Evolutionary conservation across 371 early-diverging fungal genomes (phyloP), one percentile per base, ranked within the genome.

Genomic region (Apophysomyces ossiformis): DNA sequence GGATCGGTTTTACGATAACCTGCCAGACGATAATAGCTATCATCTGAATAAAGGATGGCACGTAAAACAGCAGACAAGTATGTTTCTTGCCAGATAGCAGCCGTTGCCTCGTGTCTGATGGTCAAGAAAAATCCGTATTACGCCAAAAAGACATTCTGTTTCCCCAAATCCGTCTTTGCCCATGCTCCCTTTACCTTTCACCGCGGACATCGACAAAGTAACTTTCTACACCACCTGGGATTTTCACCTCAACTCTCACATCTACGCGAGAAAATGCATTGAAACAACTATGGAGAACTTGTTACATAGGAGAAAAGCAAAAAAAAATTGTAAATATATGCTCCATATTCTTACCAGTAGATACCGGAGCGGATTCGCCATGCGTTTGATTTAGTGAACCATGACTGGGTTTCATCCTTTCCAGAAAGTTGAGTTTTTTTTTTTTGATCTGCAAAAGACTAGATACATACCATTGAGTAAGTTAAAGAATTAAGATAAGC

Each of bases 191-290:
- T 62, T 76, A 85, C 88, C 85, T 85, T 75, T 92, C 92, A 47
- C 92, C 92, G 16, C 87, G 81, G 38, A 89, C 78, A 68, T 95
- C 95, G 13, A 98, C 92, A 18, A 88, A 86, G 69, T 96, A 96
- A 63, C 92, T 89, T 64, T 95, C 96, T 2, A 98, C 99, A 57
- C 99, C 97, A 61, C 99, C 99, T 1, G 99, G 99, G 70, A 98
- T 96, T 66, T 92, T 90, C 43, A 97, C 96, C 75, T 96, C 95
- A n/a, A 98, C 99, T 38, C 99, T 90, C 21, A 98, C 90, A 84
- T 98, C 99, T 7, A 96, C 93, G 21, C 95, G 87, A 13, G 96
- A 93, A 70, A 98, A 97, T 16, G 96, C 96, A 76, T 98, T 97
- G 82, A 92, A 98, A 69, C 96, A 93, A 73, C 95, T 95, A 72